Percentiles rank a stretch among this genome's conserved stretches.
These are phyloP conservation scores for Exobasidium rhododendri DNA, from an alignment of 1,284 basidiomycete species.

Conservation along the genomic window DNA sequence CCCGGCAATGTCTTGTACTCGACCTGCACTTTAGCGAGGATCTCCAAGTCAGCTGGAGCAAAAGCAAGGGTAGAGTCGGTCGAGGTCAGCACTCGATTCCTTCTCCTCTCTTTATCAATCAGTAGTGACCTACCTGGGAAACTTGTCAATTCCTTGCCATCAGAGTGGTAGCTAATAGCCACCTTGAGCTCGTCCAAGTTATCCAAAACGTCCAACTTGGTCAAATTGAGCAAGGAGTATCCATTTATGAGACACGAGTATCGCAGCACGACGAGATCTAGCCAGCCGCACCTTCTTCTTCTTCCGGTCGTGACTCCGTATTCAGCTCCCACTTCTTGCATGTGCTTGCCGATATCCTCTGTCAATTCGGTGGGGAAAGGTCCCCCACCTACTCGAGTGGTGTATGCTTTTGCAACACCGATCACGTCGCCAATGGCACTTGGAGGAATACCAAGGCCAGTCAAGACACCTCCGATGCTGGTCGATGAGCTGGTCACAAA, in stretches of 20 bases:
- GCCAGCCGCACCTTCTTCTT: conserved; percentile 89
- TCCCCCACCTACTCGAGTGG: conserved; percentile 92
- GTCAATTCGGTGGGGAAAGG: conserved; percentile 96
- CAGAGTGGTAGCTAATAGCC: conserved; percentile 73
- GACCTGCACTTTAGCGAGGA: conserved; percentile 77
- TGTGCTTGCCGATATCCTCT: conserved; percentile 78
- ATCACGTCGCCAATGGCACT: conserved; percentile 77
- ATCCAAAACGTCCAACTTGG: conserved; percentile 92
- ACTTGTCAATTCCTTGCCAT: conserved; percentile 73
- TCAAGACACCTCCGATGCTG: conserved; percentile 88
- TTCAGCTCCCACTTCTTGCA: conserved; percentile 91
- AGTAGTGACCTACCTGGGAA: conserved; percentile 59
- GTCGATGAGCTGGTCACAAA: conserved; percentile 94
- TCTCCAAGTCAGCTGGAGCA: conserved; percentile 87
- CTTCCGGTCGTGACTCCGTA: conserved; percentile 90
- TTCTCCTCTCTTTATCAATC: too few relatives aligned
- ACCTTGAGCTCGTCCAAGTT: conserved; percentile 83
- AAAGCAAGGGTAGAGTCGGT: neutral
- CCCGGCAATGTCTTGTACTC: conserved; percentile 86
- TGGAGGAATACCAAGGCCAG: conserved; percentile 90
- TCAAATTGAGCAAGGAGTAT: conserved; percentile 88
- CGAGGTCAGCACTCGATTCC: too few relatives aligned
- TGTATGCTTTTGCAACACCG: conserved; percentile 96
- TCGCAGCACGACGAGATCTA: conserved; percentile 90
- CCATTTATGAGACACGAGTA: conserved; percentile 94